Conservation (phyloP, 208 protist genomes). For the Borovskyia barvae region DNA sequence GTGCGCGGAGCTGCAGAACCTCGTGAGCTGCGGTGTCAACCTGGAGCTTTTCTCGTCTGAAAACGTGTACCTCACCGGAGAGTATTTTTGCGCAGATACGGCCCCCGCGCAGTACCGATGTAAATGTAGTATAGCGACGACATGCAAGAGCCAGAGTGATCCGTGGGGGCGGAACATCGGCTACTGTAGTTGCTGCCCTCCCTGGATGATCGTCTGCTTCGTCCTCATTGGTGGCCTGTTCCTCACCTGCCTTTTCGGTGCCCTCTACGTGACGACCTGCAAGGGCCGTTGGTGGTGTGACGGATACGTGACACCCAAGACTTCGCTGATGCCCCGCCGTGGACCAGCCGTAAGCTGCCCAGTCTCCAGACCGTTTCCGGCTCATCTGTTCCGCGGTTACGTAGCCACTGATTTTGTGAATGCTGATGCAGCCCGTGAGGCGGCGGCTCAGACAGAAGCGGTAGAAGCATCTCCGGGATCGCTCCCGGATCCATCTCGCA, state of each 20-base stretch:
- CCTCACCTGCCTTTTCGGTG: constrained; percentile 5
- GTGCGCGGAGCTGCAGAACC: constrained; percentile 17
- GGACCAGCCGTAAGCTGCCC: constrained; percentile 37
- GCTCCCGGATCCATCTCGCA: too few relatives aligned
- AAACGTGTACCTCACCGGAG: constrained; percentile 5
- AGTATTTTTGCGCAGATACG: constrained; percentile 32
- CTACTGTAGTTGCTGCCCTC: constrained; percentile 51
- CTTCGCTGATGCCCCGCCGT: constrained; percentile 36
- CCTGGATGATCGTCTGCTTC: constrained; percentile 56
- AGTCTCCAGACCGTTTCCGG: constrained; percentile 33
- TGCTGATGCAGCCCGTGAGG: constrained; percentile 3
- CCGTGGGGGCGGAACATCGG: constrained; percentile 62
- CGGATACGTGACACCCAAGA: constrained; percentile 40
- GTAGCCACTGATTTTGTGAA: constrained; percentile 44
- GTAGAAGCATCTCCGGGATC: too few relatives aligned
- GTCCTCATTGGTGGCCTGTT: constrained; percentile 22
- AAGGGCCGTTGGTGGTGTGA: constrained; percentile 62
- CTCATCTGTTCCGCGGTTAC: constrained; percentile 63
- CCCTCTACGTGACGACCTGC: constrained; percentile 35
- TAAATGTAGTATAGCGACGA: constrained; percentile 16
- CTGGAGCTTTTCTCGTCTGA: constrained; percentile 3
- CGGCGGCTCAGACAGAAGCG: too few relatives aligned
- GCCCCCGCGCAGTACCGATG: constrained; percentile 24
- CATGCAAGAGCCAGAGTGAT: constrained; percentile 20
- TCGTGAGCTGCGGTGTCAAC: constrained; percentile 20